Evolutionary conservation across 371 early-diverging fungal genomes (phyloP), one percentile per base, ranked within the genome.

Genomic region (Circinella minor): DNA sequence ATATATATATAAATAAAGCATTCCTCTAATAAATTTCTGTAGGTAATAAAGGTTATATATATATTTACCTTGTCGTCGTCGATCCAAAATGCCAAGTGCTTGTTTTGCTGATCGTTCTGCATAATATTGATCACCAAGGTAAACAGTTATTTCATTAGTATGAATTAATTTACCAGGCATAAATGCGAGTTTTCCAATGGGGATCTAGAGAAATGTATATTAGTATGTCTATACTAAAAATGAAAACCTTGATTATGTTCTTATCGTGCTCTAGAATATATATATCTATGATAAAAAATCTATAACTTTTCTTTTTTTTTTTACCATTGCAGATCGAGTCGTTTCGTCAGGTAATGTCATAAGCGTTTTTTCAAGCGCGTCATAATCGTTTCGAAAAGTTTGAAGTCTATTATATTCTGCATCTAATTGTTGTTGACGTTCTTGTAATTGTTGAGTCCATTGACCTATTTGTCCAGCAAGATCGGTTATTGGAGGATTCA

Each of bases 71-170:
- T 91, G 85, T 72, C 85, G 84, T 20, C 96, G 77, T 36, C 96
- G 83, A 20, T 83, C 77, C 1, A 94, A 86, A 15, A 95, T 93
- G 5, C 76, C 90, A 4, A 81, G 68, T 0, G 98, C 95, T 72
- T 97, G 93, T 43, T 77, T 80, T 0, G 91, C 90, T 5, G 94
- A 93, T 51, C 91, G 81, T 71, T 96, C 95, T 11, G 86, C 93
- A 76, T 95, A 97, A 91, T 93, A 96, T 77, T 95, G 93, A 63
- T 93, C 96, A 36, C 98, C 98, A 59, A 97, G 84, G 36, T 91
- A 74, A 0, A 94, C 95, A 34, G 91, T 74, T 13, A 97, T 86
- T 76, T 96, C 96, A 72, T 96, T 95, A 8, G 98, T 96, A 71
- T 94, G 93, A 38, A 95, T 79, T 8, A 97, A 65, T 65, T 91